Base-by-base conservation (phyloP, 805 yeast genomes). In the Candida dendrica region DNA sequence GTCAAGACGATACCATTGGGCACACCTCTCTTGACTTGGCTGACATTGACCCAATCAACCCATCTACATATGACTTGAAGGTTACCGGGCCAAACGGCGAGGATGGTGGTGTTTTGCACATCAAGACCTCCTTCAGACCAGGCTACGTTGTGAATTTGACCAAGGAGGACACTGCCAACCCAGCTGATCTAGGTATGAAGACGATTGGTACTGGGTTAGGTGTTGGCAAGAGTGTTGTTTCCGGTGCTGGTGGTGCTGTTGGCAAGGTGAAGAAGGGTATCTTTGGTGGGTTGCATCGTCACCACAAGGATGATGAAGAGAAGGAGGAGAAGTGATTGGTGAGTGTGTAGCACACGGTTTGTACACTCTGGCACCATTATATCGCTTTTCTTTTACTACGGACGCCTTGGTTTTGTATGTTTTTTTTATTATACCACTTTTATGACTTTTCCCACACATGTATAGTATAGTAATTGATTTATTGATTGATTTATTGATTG, bases 1-100 rank as follows among this genome's bases (percentile, higher is more conserved):
- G 81, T 44, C 77, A 75, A 46, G 91, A 93, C 62, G 99, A 93
- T 61, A 68, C 71, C 48, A 70, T 93, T 42, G 95, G 98, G 43
- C 68, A 66, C 27, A 85, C 79, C 9, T 51, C 56, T 18, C 58
- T 89, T 42, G 72, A 75, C 10, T 64, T 91, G 43, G 60, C 75
- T 0, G 75, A 77, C 13, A 66, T 90, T 16, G 78, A 79, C 48
- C 85, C 89, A 4, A 69, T 72, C 41, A 66, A 68, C 24, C 72
- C 74, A 20, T 61, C 66, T 14, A 79, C 74, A 15, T 57, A 74
- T 43, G 77, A 72, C 37, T 63, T 81, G 35, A 77, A 77, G 3
- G 65, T 84, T 34, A 50, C 44, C 6, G 71, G 63, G 19, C 65
- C 61, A 36, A 58, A 69, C 27, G 74, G 71, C 22, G 54, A 58